Percentiles rank a stretch among this genome's conserved stretches.
phyloP scores from a whole-genome alignment of 148 eudicot genomes.

The Diospyros lotus region DNA sequence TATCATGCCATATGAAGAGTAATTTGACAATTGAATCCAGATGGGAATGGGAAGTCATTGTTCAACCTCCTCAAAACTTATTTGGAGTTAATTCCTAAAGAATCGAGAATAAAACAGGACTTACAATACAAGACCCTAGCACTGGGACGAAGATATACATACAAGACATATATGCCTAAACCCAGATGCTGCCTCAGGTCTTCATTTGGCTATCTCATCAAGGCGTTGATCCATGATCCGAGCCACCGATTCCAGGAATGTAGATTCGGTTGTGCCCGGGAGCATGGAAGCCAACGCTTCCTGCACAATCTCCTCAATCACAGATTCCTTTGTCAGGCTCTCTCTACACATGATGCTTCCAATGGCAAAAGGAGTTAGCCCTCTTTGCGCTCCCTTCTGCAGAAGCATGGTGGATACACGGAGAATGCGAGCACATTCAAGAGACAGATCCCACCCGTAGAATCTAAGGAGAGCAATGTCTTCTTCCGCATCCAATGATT shows the following conservation, averaged over 20 bases:
- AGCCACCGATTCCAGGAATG: slow-evolving; percentile 58
- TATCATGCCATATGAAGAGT: no score
- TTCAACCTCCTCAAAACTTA: background rate
- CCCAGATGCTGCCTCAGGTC: background rate
- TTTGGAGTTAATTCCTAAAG: background rate
- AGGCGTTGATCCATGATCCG: slow-evolving; percentile 57
- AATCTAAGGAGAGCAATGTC: slow-evolving; percentile 62
- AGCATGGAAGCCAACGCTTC: slow-evolving; percentile 54
- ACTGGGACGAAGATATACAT: slow-evolving; percentile 3
- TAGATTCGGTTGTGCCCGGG: slow-evolving; percentile 54
- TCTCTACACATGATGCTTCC: slow-evolving; percentile 75
- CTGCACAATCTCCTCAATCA: slow-evolving; percentile 63
- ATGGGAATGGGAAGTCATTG: background rate
- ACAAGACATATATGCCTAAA: background rate
- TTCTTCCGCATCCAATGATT: slow-evolving; percentile 67
- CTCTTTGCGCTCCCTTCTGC: slow-evolving; percentile 62
- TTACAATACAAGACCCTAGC: background rate
- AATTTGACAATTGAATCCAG: background rate
- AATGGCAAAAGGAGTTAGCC: slow-evolving; percentile 59
- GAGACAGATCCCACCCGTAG: slow-evolving; percentile 64
- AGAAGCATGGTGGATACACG: slow-evolving; percentile 74
- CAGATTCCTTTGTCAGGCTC: slow-evolving; percentile 51
- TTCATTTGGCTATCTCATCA: slow-evolving; percentile 31
- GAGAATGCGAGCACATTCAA: slow-evolving; percentile 55
- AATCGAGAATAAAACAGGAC: background rate